These are phyloP conservation scores for Rusavskia elegans DNA, from an alignment of 495 filamentous ascomycete species.

Conservation along the genomic window DNA sequence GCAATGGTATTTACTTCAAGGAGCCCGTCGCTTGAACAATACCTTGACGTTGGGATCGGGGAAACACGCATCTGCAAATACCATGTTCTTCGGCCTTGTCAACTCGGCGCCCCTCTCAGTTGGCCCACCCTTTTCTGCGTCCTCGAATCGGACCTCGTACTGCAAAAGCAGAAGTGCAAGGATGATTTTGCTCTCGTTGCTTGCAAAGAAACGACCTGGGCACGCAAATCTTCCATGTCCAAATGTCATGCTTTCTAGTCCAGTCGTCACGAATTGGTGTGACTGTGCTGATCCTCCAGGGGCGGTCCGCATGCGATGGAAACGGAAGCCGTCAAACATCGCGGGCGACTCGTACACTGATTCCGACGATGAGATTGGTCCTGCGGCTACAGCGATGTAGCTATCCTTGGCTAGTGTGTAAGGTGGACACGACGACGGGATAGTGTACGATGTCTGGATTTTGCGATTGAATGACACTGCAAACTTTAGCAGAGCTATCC, in stretches of 20 bases:
- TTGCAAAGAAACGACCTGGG: conserved; percentile 43
- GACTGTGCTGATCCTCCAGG: too few relatives aligned
- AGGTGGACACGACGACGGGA: too few relatives aligned
- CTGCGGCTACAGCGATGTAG: conserved; percentile 2
- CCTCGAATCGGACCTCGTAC: conserved; percentile 35
- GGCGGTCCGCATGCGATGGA: conserved; percentile 2
- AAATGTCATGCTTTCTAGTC: conserved; percentile 29
- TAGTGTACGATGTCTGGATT: conserved; percentile 5
- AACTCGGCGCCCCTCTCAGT: too few relatives aligned
- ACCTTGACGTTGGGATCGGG: too few relatives aligned
- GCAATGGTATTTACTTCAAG: not conserved
- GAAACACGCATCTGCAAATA: not conserved
- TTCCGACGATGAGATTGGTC: conserved; percentile 11
- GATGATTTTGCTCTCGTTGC: conserved; percentile 37
- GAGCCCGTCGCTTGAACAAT: not conserved
- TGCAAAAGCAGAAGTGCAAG: conserved; percentile 35
- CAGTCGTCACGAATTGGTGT: conserved; percentile 26
- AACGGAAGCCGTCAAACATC: conserved; percentile 11
- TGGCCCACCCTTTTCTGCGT: not conserved
- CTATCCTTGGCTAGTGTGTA: conserved; percentile 25
- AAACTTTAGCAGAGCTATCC: too few relatives aligned
- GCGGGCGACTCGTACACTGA: conserved; percentile 5
- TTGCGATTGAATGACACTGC: conserved; percentile 20
- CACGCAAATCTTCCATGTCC: conserved; percentile 33
- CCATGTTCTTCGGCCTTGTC: too few relatives aligned